A percentile compares a stretch with the other conserved stretches of the same genome.
These are phyloP conservation scores for Casuarina cunninghamiana DNA, from an alignment of 306 rosid genomes.

Conservation along the genomic window DNA sequence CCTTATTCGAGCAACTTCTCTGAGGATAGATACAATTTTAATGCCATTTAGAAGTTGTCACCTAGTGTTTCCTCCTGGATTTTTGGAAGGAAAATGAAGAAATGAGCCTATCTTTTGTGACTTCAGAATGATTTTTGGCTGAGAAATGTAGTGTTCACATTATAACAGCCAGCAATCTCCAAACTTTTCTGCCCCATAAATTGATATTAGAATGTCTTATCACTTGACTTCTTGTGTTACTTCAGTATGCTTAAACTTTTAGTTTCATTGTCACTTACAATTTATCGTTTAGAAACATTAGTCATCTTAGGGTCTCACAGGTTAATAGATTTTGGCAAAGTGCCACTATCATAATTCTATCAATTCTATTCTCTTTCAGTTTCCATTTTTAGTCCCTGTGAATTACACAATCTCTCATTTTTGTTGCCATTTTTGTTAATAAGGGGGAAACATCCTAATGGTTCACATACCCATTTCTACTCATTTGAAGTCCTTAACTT, in stretches of 20 bases:
- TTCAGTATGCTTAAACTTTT: not conserved
- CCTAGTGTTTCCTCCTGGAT: not conserved
- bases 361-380: not conserved
- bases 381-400: not conserved
- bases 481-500: not conserved
- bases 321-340: not conserved
- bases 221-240: not conserved
- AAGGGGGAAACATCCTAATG: not conserved
- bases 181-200: not conserved
- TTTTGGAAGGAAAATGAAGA: not conserved
- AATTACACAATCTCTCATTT: no score
- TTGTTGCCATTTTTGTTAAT: no score
- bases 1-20: no score
- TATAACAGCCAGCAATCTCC: not conserved
- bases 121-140: not conserved
- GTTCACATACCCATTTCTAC: not conserved
- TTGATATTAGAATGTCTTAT: not conserved
- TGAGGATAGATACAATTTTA: not conserved
- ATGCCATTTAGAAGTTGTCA: not conserved
- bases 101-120: not conserved
- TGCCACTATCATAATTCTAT: not conserved
- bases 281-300: not conserved
- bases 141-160: not conserved
- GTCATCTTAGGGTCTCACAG: conserved; percentile 6
- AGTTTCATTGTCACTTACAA: not conserved